Evolutionary conservation across 78 protist species (phyloP), one percentile per base, ranked within the genome.

Genomic region (Dictyostelium firmibasis): DNA sequence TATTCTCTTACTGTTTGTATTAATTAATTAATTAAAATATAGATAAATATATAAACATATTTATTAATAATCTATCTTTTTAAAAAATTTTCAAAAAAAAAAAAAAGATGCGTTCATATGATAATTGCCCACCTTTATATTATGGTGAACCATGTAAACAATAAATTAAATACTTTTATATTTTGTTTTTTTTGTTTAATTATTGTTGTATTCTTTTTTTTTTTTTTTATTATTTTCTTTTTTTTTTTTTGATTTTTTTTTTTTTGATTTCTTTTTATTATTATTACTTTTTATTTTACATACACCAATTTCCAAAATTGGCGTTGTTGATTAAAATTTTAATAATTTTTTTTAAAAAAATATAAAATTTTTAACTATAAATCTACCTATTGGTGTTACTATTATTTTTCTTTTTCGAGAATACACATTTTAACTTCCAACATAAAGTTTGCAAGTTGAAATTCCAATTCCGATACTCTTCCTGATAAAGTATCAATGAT

Each of bases 401-500:
- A 57, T 57, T 57, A 57, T 57, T 57, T 57, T 20, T 57, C 67
- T 57, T 20, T 57, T 57, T 57, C 67, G 27, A 57, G 67, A 5
- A 57, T 57, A 57, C 67, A 57, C 2, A 23, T 57, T 79, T 88
- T 88, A 38, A 88, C 81, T 20, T 88, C 86, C n/a, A 77, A 35
- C 86, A 88, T 88, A 43, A 88, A 88, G 14, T 27, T 62, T 8
- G 38, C 75, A 9, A 88, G 23, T 79, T 88, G 93, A 18, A 11
- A 50, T 67, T 88, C 93, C 13, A 88, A 20, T 60, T 88, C 93
- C 2, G 69, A 20, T 11, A 88, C 77, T 76, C 93, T 76, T 31
- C 25, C 9, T 20, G 62, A 25, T 41, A 88, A 69, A 14, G 81
- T 33, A 4, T 79, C 76, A 27, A 88, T 88, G 33, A 60, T 18